Evolutionary conservation across 768 basidiomycete genomes (phyloP).

Genomic region (Leccinum rimulosum): DNA sequence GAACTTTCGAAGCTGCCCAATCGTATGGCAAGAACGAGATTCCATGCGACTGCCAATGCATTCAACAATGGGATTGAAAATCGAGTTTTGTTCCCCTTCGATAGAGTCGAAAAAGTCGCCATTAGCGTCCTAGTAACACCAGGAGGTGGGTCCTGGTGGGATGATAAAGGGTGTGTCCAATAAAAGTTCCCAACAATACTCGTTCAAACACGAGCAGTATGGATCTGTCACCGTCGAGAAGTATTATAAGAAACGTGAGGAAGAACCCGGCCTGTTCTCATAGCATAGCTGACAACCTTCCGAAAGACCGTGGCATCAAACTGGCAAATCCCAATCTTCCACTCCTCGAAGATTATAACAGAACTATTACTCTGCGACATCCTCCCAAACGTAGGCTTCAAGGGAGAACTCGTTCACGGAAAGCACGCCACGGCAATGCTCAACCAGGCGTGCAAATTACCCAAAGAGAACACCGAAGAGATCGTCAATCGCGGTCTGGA

Average conservation of each 20-base stretch:
- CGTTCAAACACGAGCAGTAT: conserved; percentile 37
- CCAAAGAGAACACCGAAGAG: conserved; percentile 43
- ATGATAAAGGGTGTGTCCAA: conserved; percentile 58
- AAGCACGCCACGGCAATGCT: conserved; percentile 50
- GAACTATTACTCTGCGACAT: conserved; percentile 44
- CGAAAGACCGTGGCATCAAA: conserved; percentile 38
- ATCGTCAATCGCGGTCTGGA: conserved; percentile 43
- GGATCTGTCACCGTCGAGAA: conserved; percentile 41
- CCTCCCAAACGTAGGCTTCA: conserved; percentile 37
- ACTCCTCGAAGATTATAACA: conserved; percentile 40
- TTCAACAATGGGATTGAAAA: background rate
- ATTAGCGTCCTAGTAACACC: too few species aligned
- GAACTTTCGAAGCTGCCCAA: background rate
- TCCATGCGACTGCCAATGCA: background rate
- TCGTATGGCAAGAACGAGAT: background rate
- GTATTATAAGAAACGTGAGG: conserved; percentile 45
- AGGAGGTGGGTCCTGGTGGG: too few species aligned
- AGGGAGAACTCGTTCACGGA: conserved; percentile 45
- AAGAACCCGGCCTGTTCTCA: background rate
- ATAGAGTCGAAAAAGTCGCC: too few species aligned
- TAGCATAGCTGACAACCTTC: background rate
- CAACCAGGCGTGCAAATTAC: conserved; percentile 42
- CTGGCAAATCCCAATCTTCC: conserved; percentile 37
- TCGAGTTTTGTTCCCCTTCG: too few species aligned
- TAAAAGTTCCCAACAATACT: conserved; percentile 36